Evolutionary conservation across 2,329 filamentous ascomycete species (phyloP).

Genomic region (Sporothrix euskadiensis): DNA sequence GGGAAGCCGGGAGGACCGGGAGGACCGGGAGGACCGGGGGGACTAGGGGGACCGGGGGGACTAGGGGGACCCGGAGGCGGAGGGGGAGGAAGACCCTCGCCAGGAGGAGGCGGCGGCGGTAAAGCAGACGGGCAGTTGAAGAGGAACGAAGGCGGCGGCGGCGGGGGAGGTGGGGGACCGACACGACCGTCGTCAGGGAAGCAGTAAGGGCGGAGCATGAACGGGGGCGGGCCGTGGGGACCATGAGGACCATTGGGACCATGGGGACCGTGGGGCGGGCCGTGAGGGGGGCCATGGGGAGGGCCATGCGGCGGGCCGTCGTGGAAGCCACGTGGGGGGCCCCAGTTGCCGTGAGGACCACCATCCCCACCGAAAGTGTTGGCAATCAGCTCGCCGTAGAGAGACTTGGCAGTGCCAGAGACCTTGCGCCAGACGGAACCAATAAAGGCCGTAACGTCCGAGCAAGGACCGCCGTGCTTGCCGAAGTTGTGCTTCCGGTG

Average conservation of each 20-base stretch:
- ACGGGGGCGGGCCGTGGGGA: slow-evolving; percentile 6
- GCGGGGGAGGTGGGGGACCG: slow-evolving; percentile 14
- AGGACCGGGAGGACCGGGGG: not conserved
- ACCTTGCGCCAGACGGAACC: slow-evolving; percentile 44
- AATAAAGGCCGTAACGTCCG: slow-evolving; percentile 47
- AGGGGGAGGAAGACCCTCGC: not conserved
- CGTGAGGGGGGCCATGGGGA: slow-evolving; percentile 9
- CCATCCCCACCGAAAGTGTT: slow-evolving; percentile 26
- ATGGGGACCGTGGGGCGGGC: slow-evolving; percentile 19
- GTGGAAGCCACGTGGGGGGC: not conserved
- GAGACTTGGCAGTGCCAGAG: slow-evolving; percentile 40
- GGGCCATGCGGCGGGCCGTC: not conserved
- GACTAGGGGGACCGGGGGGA: not conserved
- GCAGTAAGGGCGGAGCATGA: slow-evolving; percentile 15
- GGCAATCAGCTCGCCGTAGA: slow-evolving; percentile 38
- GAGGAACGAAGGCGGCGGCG: slow-evolving; percentile 30
- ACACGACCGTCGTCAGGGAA: slow-evolving; percentile 10
- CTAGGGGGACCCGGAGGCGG: not conserved
- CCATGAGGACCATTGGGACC: slow-evolving; percentile 25
- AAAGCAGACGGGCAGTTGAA: slow-evolving; percentile 32
- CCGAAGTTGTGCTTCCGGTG: not conserved
- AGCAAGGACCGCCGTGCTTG: slow-evolving; percentile 11
- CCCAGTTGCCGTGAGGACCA: not conserved
- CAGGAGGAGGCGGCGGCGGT: slow-evolving; percentile 1
- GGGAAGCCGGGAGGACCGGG: not conserved